A percentile compares a stretch with the other conserved stretches of the same genome.
These are phyloP conservation scores for Xanthoparmelia taractica DNA, from an alignment of 495 filamentous ascomycete genomes.

Conservation along the genomic window DNA sequence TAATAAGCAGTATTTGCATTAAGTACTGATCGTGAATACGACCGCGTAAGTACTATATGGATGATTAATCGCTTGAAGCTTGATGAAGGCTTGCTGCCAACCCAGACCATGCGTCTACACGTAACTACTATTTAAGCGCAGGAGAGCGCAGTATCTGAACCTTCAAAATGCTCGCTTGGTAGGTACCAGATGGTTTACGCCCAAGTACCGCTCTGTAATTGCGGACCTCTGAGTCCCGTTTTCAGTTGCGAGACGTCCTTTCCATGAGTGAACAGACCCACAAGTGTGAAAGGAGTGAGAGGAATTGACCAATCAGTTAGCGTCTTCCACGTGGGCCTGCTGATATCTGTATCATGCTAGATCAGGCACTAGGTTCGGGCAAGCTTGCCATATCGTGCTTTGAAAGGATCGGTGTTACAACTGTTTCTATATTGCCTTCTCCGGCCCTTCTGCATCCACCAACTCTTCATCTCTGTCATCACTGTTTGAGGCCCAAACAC, in stretches of 20 bases:
- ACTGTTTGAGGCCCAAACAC: conserved; percentile 67
- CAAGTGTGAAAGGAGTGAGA: background rate
- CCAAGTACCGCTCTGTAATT: background rate
- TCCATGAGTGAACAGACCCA: background rate
- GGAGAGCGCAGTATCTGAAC: background rate
- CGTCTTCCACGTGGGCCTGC: background rate
- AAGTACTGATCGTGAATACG: background rate
- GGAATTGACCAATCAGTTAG: background rate
- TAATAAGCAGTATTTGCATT: background rate
- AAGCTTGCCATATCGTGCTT: background rate
- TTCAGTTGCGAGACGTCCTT: background rate
- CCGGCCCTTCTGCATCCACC: background rate
- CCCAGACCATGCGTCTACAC: background rate
- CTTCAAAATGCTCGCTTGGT: background rate
- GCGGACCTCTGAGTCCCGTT: too few species aligned
- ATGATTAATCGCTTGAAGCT: background rate
- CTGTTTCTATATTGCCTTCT: background rate
- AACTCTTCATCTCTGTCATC: conserved; percentile 30
- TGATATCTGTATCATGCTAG: background rate
- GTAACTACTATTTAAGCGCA: background rate
- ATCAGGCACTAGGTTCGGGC: background rate
- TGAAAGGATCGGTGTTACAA: background rate
- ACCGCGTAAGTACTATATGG: background rate
- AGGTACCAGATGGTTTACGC: background rate
- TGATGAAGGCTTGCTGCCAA: background rate